phyloP scores from a whole-genome alignment of 441 rosid species.

The Omphalea diandra region DNA sequence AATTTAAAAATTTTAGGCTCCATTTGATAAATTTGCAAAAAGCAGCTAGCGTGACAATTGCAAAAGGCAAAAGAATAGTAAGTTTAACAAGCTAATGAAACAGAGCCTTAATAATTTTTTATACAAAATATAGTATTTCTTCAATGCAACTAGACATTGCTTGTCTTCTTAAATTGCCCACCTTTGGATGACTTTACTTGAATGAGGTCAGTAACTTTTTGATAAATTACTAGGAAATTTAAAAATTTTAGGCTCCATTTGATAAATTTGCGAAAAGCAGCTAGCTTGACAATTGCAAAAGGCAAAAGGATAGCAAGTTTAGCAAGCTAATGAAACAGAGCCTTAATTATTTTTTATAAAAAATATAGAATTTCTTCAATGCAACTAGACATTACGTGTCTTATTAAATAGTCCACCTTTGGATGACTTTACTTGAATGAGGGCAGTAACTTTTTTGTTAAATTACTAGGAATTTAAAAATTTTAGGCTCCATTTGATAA shows the following conservation, averaged over 20 bases:
- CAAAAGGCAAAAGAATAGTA: neutral
- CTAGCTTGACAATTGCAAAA: neutral
- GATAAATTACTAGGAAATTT: neutral
- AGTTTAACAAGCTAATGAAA: neutral
- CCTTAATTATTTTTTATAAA: neutral
- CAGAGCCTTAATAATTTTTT: neutral
- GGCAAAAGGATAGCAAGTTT: neutral
- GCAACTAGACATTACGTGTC: neutral
- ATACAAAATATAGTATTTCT: neutral
- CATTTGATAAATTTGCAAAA: neutral
- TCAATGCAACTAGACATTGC: neutral
- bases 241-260: neutral
- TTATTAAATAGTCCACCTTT: constrained; percentile 4
- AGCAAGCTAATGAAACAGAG: neutral
- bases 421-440: constrained; percentile 3
- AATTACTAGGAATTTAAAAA: neutral
- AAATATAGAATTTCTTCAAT: neutral
- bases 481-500: neutral
- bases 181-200: constrained; percentile 2
- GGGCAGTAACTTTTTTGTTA: neutral
- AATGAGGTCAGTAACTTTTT: neutral
- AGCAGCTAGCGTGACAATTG: neutral
- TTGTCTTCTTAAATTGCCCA: neutral
- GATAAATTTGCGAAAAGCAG: neutral
- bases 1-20: neutral